These are phyloP conservation scores for Kluyveromyces sp. DNA, from an alignment of 1,139 yeast species.

Conservation along the genomic window DNA sequence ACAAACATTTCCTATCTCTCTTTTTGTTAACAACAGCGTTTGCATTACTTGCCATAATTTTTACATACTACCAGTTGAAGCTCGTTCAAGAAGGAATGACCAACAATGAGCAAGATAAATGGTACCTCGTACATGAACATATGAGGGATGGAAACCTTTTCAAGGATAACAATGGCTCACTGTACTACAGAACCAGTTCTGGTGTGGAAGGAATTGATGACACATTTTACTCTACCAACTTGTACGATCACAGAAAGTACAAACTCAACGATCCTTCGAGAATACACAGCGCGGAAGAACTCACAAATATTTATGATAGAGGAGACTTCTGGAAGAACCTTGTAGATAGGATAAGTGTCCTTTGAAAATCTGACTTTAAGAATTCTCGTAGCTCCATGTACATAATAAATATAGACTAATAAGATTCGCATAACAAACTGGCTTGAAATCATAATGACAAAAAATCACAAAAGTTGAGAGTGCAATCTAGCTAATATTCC, in stretches of 20 bases:
- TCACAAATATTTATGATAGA: slow-evolving; percentile 22
- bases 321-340: slow-evolving; percentile 19
- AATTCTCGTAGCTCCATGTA: background rate
- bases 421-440: too few relatives aligned
- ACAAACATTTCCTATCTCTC: slow-evolving; percentile 17
- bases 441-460: too few relatives aligned
- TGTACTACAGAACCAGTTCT: slow-evolving; percentile 11
- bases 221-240: slow-evolving; percentile 25
- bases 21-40: slow-evolving; percentile 44
- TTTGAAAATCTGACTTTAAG: background rate
- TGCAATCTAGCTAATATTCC: too few relatives aligned
- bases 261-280: slow-evolving; percentile 7
- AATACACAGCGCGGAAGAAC: slow-evolving; percentile 9
- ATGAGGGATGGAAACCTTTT: slow-evolving; percentile 40
- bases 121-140: slow-evolving; percentile 66
- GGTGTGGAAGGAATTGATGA: slow-evolving; percentile 1
- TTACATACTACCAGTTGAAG: slow-evolving; percentile 53
- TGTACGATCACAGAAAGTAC: slow-evolving; percentile 21
- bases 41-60: slow-evolving; percentile 46
- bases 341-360: slow-evolving; percentile 1
- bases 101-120: slow-evolving; percentile 81
- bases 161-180: slow-evolving; percentile 11
- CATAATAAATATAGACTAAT: too few relatives aligned
- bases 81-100: slow-evolving; percentile 75
- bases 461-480: too few relatives aligned